These are phyloP conservation scores for Verticillium albo-atrum DNA, from an alignment of 2,329 filamentous ascomycete genomes.

Conservation along the genomic window DNA sequence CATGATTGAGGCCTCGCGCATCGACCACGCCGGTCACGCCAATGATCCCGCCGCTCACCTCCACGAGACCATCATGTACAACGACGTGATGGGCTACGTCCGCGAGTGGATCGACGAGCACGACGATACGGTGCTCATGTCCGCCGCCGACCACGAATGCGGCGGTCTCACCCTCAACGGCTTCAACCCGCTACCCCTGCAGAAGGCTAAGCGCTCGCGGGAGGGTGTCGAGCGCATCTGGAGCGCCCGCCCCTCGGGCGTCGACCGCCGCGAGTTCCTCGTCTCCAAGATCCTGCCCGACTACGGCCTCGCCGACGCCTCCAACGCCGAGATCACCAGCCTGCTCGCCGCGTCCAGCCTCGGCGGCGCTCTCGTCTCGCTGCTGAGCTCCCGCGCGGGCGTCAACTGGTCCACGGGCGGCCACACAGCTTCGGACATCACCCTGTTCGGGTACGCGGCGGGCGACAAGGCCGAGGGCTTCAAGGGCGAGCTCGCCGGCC, in stretches of 20 bases:
- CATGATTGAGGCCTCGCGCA: slow-evolving; percentile 32
- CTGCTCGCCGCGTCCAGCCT: slow-evolving; percentile 21
- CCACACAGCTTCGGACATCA: slow-evolving; percentile 24
- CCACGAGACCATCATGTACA: slow-evolving; percentile 34
- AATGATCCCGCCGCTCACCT: slow-evolving; percentile 52
- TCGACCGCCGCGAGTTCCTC: slow-evolving; percentile 23
- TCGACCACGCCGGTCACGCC: slow-evolving; percentile 37
- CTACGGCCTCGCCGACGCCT: slow-evolving; percentile 24
- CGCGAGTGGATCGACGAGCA: slow-evolving; percentile 33
- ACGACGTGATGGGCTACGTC: slow-evolving; percentile 29
- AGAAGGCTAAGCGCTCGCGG: slow-evolving; percentile 21
- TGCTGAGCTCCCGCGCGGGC: slow-evolving; percentile 17
- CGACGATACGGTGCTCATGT: slow-evolving; percentile 30
- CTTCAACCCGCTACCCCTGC: slow-evolving; percentile 27
- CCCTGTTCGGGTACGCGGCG: slow-evolving; percentile 26
- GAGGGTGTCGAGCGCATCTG: slow-evolving; percentile 22
- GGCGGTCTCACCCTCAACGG: slow-evolving; percentile 32
- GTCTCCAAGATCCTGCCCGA: slow-evolving; percentile 20
- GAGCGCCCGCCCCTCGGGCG: slow-evolving; percentile 20
- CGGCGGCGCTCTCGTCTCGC: slow-evolving; percentile 18
- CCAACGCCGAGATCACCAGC: slow-evolving; percentile 20
- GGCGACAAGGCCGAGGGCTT: slow-evolving; percentile 9
- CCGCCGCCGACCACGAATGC: slow-evolving; percentile 34
- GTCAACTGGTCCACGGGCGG: slow-evolving; percentile 19
- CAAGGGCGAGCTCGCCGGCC: slow-evolving; percentile 14